Evolutionary conservation across 2,329 filamentous ascomycete species (phyloP), one percentile per base, ranked within the genome.

Genomic region (Sclerotinia sclerotiorum): DNA sequence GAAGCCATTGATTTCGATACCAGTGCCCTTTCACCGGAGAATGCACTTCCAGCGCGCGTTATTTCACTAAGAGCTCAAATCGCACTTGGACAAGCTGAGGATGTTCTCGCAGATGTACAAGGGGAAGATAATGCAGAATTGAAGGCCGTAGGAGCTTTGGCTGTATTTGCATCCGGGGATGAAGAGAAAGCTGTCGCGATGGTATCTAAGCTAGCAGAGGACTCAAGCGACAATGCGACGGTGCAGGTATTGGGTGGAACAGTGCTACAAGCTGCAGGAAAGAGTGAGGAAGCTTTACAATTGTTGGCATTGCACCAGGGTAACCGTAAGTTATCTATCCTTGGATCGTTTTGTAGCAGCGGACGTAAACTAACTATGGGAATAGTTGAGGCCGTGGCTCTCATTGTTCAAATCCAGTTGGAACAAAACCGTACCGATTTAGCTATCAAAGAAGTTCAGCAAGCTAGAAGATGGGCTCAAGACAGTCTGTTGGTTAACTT

Each of bases 401-500:
- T 98, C 70, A 94, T 95, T 72, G 89, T 94, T 42, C 94, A 99
- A 79, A 96, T 98, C 74, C 90, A 97, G 77, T 88, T 98, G 13
- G 86, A 92, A 74, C 93, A 97, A 78, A 97, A 97, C 83, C 88
- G 94, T 74, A 90, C 90, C 75, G 94, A 98, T 79, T 87, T 97
- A 61, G 95, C 95, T 1, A 76, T 93, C 17, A 97, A 97, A 80
- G 94, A 97, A 81, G 93, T 97, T 49, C 83, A 88, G 64, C 88
- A 90, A 48, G 95, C 95, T 48, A 88, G 94, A 78, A 87, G 92
- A 80, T 98, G 94, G 92, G 95, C 94, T 10, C 94, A 99, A 80
- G 95, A 98, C 78, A 97, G 90, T 74, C 82, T 98, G 51, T 83
- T 98, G 62, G 92, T 98, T 72, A 98, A 99, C 80, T 81, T 99